Evolutionary conservation across 495 filamentous ascomycete species (phyloP), one percentile per base, ranked within the genome.

Genomic region (Viridothelium virens): DNA sequence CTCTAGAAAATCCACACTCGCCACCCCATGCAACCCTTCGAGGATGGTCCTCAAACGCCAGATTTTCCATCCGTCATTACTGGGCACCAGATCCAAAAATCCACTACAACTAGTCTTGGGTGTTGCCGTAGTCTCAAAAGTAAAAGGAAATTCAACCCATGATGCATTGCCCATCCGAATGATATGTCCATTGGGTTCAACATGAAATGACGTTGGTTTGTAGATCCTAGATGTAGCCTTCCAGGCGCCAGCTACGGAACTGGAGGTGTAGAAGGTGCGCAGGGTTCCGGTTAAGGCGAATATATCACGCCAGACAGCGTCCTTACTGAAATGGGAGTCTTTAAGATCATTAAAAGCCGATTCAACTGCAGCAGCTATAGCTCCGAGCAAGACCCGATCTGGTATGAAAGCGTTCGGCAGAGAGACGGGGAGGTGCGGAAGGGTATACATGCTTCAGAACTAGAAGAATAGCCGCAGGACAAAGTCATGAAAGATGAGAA

Each of bases 211-310:
- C 25, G 50, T 41, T 62, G 65, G 38, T 66, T 36, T 33, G 3
- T 4, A 34, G 3, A 14, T 59, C 36, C 34, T 14, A 18, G n/a
- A 65, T 18, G 36, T 18, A 18, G 12, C 44, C 9, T 4, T 25
- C 66, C 66, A 68, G 14, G 64, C 66, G 6, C 2, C 33, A 34
- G 3, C 5, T 1, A 64, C 39, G 6, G 46, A 25, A 6, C 9
- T 31, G 46, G 66, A 25, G 33, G 46, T 44, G 37, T 71, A 70
- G 56, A 76, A 70, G 12, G 73, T 76, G 12, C 74, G 67, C 14
- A 71, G 65, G 1, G 71, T 74, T 2, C 74, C 74, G 0, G 73
- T 76, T n/a, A 76, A 64, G 2, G 73, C 67, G n/a, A 71, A 67
- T 5, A 69, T 41, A 62, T 75, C 74, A 16, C 71, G 61, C 74